Conservation (phyloP, 2,329 filamentous ascomycete genomes). For the Zarea fungicola region DNA sequence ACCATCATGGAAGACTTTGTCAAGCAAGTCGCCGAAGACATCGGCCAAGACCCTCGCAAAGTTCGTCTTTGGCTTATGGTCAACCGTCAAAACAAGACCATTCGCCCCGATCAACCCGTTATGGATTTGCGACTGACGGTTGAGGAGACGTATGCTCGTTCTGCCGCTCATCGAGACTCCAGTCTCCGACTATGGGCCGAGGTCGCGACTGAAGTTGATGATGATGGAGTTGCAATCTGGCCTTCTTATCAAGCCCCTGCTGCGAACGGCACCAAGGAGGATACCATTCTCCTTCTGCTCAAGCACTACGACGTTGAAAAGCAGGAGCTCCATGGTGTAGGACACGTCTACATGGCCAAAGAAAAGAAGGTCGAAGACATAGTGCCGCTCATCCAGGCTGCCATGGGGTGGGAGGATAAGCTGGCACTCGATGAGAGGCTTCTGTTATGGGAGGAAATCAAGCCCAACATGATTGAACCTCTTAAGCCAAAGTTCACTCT, state of each 20-base stretch:
- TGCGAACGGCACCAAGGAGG: conserved; percentile 54
- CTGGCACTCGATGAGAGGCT: conserved; percentile 57
- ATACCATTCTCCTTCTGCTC: conserved; percentile 76
- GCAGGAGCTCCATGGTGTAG: conserved; percentile 70
- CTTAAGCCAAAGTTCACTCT: conserved; percentile 90
- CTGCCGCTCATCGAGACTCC: conserved; percentile 59
- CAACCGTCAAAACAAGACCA: conserved; percentile 95
- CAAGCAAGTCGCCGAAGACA: conserved; percentile 63
- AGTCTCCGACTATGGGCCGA: conserved; percentile 85
- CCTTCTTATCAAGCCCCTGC: conserved; percentile 55
- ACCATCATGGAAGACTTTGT: conserved; percentile 73
- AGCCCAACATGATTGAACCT: conserved; percentile 92
- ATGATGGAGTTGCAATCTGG: conserved; percentile 68
- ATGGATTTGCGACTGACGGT: conserved; percentile 70
- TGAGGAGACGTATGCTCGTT: conserved; percentile 58
- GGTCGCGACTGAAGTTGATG: conserved; percentile 59
- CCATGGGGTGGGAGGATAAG: conserved; percentile 82
- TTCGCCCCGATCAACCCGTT: conserved; percentile 83
- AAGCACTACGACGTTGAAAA: conserved; percentile 82
- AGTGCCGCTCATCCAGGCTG: conserved; percentile 67
- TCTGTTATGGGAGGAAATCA: conserved; percentile 92
- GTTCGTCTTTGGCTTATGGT: conserved; percentile 96
- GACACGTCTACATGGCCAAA: conserved; percentile 81
- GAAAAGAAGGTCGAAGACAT: conserved; percentile 86
- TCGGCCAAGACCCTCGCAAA: conserved; percentile 60